Base-by-base conservation (phyloP, 1,139 yeast species). In the Wickerhamiella pararugosa region DNA sequence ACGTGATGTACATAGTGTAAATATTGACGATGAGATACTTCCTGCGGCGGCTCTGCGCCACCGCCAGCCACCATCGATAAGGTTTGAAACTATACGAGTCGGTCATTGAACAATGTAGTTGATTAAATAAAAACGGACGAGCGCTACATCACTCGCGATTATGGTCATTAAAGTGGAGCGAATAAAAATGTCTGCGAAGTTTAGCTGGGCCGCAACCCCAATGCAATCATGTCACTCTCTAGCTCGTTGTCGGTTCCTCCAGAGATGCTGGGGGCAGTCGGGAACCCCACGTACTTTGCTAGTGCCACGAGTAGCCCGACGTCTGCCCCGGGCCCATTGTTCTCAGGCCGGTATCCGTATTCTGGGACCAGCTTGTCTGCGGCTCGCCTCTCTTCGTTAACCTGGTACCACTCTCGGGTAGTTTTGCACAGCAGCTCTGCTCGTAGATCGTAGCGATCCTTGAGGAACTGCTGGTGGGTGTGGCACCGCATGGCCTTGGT, bases 361-460 rank as follows among this genome's bases (percentile, higher is more conserved):
- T 70, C 71, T 0, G 77, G 75, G 4, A 69, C 86, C 39, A 79
- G 59, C 51, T 77, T 74, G 58, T 87, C 97, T 75, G 86, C 70
- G 43, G 76, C 77, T 50, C 94, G 72, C 51, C 97, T 70, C 59
- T 90, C 98, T 53, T 79, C 76, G 60, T 87, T 87, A 54, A 87
- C 81, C 51, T 81, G 79, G 63, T 90, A 90, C 97, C 98, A 90
- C 51, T 76, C 71, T 39, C 82, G 75, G 1, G 97, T 87, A 5
- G 94, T 82, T 15, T 75, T 70, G 45, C 74, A 69, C 42, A 90
- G 70, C 66, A 84, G 67, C 32, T 68, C 66, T 45, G 71, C 71
- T 49, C 87, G 79, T 39, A 72, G 61, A 55, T 86, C 94, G 54
- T 78, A 75, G 38, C 75, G 65, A 48, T 74, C 71, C 53, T 79